phyloP scores from a whole-genome alignment of 305 asterid species.

The Solanum hybrid region DNA sequence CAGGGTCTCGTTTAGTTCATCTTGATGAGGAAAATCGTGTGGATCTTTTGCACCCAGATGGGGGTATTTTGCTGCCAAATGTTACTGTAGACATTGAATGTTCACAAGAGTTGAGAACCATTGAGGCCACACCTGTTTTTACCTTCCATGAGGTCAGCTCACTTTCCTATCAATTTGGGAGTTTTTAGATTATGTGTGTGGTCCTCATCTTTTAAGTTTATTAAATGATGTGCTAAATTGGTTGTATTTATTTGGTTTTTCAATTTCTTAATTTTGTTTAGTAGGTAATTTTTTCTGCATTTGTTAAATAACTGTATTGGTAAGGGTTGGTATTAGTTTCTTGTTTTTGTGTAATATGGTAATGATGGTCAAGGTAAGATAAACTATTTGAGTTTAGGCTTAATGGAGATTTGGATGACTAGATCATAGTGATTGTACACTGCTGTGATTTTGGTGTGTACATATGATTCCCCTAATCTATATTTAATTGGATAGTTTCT shows the following conservation, averaged over 20 bases:
- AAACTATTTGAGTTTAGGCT: background rate
- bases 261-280: background rate
- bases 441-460: background rate
- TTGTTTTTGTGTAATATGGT: background rate
- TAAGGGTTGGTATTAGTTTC: background rate
- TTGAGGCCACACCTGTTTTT: conserved; percentile 57
- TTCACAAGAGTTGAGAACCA: conserved; percentile 29
- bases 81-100: conserved; percentile 74
- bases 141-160: conserved; percentile 68
- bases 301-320: background rate
- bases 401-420: background rate
- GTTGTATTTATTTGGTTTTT: background rate
- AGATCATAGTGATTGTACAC: background rate
- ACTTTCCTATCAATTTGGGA: background rate
- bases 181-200: background rate
- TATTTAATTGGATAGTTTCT: background rate
- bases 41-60: conserved; percentile 54
- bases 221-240: background rate
- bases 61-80: conserved; percentile 51
- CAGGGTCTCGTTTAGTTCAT: conserved; percentile 74
- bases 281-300: background rate
- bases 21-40: conserved; percentile 50
- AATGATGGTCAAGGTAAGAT: background rate
- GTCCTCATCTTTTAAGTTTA: background rate
- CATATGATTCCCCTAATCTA: background rate